Evolutionary conservation across 1,139 yeast species (phyloP), one percentile per base, ranked within the genome.

Genomic region (Candida sanyaensis): DNA sequence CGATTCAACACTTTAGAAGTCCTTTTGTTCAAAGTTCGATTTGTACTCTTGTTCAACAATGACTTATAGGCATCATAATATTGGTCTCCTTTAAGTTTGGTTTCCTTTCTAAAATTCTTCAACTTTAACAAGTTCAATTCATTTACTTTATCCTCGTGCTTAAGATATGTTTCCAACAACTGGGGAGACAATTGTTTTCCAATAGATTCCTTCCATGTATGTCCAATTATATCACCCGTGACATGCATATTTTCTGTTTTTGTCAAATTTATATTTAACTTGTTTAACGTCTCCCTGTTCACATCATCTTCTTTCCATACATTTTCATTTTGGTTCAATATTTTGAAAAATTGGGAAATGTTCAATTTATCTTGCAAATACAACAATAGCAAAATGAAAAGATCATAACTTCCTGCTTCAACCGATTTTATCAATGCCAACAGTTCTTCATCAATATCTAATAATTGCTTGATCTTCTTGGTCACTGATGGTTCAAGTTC

Each of bases 381-480:
- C 23, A 83, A 62, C 40, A 93, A 63, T 1, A 89, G 82, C 44
- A 83, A 78, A 37, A 80, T 68, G 5, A 88, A 74, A 24, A 92
- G 70, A 60, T 87, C 89, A 34, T 81, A 77, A 55, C 87, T 83
- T 9, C 84, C 81, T 17, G 85, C 78, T 52, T 83, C 84, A 41
- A 87, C 78, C 0, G 96, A 80, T 54, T 86, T 88, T 39, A 78
- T 66, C 31, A 92, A 63, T 0, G 97, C 96, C 37, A 81, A 62
- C 51, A 83, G 89, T 37, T 81, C 72, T 58, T 91, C 96, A 42
- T 87, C 89, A 74, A 88, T 83, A 29, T 80, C 81, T 36, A 91
- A 64, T 39, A 89, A 73, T 49, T 86, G 73, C 11, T 83, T 79
- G 0, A 91, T 78, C 54, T 87, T 88, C 47, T 79, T 77, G 2